Conservation (phyloP, 2,329 filamentous ascomycete species). For the Conoideocrella luteorostrata region DNA sequence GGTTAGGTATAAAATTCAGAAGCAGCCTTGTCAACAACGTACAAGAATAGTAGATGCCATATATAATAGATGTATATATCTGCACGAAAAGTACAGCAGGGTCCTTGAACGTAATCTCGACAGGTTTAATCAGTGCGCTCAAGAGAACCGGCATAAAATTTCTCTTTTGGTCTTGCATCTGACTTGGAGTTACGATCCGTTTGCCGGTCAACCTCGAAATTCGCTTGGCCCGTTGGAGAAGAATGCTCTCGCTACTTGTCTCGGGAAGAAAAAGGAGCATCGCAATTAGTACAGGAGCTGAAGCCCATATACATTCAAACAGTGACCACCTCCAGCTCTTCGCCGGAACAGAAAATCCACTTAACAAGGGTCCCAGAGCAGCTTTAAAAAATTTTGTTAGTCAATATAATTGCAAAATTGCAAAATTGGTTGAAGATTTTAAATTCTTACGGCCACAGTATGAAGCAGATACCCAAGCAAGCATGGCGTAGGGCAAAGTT, state of each 20-base stretch:
- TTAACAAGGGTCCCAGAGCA: slow-evolving; percentile 55
- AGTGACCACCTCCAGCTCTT: slow-evolving; percentile 59
- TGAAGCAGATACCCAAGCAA: slow-evolving; percentile 50
- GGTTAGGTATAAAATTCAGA: no score
- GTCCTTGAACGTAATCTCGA: slow-evolving; percentile 54
- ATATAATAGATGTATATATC: slow-evolving; percentile 55
- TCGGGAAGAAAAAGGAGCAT: slow-evolving; percentile 61
- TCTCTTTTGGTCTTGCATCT: slow-evolving; percentile 55
- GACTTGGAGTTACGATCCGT: slow-evolving; percentile 53
- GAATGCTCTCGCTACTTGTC: slow-evolving; percentile 52
- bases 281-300: slow-evolving; percentile 50
- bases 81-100: slow-evolving; percentile 57
- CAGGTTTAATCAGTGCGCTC: slow-evolving; percentile 56
- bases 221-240: slow-evolving; percentile 54
- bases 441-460: slow-evolving; percentile 44
- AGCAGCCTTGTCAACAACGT: no score
- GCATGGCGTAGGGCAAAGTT: slow-evolving; percentile 51
- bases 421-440: no score
- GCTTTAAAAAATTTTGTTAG: no score
- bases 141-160: slow-evolving; percentile 38
- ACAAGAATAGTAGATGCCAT: slow-evolving; percentile 57
- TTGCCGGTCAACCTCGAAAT: slow-evolving; percentile 56
- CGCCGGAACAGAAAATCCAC: slow-evolving; percentile 51
- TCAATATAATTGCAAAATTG: no score
- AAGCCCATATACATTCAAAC: slow-evolving; percentile 58